Conservation (phyloP, 345 rosid species). For the Anastatica hierochuntica region DNA sequence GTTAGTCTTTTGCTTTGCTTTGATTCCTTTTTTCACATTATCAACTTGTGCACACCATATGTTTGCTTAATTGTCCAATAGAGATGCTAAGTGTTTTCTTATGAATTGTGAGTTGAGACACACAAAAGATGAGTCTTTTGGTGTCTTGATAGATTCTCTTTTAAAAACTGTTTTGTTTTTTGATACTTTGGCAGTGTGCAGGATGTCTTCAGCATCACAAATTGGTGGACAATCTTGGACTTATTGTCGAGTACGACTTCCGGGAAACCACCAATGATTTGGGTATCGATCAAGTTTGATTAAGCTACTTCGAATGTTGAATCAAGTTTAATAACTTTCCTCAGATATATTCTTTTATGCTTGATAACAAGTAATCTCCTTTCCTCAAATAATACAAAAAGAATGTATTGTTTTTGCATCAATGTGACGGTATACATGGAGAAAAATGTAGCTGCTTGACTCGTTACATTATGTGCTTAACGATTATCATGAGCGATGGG, state of each 20-base stretch:
- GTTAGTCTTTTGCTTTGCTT: conserved; percentile 32
- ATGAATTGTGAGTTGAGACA: neutral
- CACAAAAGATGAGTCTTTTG: neutral
- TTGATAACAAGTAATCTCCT: neutral
- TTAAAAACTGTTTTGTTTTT: neutral
- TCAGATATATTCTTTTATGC: neutral
- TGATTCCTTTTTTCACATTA: too few species aligned
- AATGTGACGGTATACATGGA: conserved; percentile 10
- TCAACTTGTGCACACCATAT: neutral
- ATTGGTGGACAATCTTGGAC: conserved; percentile 84
- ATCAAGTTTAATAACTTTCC: neutral
- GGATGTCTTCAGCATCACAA: conserved; percentile 86
- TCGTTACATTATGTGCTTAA: conserved; percentile 17
- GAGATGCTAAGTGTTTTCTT: neutral
- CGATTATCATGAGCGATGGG: conserved; percentile 23
- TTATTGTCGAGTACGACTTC: conserved; percentile 68
- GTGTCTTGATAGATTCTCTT: neutral
- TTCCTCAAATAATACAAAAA: conserved; percentile 6
- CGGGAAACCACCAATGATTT: conserved; percentile 34
- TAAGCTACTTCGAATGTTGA: neutral
- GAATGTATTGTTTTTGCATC: conserved; percentile 13
- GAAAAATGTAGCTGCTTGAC: conserved; percentile 1
- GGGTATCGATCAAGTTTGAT: conserved; percentile 37
- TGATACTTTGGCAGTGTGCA: conserved; percentile 56
- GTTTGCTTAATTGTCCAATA: conserved; percentile 8